Evolutionary conservation across 495 filamentous ascomycete species (phyloP).

Genomic region (Penicillium silybi): DNA sequence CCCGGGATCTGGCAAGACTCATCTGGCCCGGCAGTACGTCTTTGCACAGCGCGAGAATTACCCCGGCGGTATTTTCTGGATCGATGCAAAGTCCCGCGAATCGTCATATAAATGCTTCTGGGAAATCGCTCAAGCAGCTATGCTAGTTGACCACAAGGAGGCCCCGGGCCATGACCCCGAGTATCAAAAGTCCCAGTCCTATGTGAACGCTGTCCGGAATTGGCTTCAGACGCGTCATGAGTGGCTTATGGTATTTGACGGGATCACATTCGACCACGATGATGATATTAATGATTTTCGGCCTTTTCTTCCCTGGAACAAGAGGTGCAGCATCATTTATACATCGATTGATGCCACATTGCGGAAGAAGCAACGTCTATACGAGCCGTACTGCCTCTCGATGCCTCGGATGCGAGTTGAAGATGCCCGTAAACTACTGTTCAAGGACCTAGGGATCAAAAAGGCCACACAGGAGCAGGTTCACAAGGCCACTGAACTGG

Average conservation of each 20-base stretch:
- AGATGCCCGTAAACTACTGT: constrained; percentile 55
- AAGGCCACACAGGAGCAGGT: constrained; percentile 53
- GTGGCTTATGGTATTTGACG: constrained; percentile 77
- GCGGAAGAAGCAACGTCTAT: constrained; percentile 62
- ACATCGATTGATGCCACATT: constrained; percentile 68
- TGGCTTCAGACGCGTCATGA: constrained; percentile 69
- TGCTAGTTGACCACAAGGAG: constrained; percentile 43
- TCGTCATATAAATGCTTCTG: constrained; percentile 67
- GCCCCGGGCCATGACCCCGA: constrained; percentile 29
- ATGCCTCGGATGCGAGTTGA: constrained; percentile 57
- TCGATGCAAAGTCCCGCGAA: constrained; percentile 61
- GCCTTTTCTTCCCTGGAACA: constrained; percentile 66
- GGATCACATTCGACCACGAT: constrained; percentile 61
- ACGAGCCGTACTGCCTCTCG: constrained; percentile 69
- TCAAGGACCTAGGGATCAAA: constrained; percentile 52
- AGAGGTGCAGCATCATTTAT: constrained; percentile 68
- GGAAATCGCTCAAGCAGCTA: constrained; percentile 67
- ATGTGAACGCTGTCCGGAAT: constrained; percentile 56
- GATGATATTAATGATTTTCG: constrained; percentile 54
- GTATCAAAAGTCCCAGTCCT: constrained; percentile 46
- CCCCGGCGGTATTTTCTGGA: constrained; percentile 76
- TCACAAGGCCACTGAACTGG: constrained; percentile 59
- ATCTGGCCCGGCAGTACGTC: constrained; percentile 78
- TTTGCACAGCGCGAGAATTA: constrained; percentile 63
- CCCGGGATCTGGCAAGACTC: constrained; percentile 77